Evolutionary conservation across 2,329 filamentous ascomycete genomes (phyloP), one percentile per base, ranked within the genome.

Genomic region (Verticillium nonalfalfae): DNA sequence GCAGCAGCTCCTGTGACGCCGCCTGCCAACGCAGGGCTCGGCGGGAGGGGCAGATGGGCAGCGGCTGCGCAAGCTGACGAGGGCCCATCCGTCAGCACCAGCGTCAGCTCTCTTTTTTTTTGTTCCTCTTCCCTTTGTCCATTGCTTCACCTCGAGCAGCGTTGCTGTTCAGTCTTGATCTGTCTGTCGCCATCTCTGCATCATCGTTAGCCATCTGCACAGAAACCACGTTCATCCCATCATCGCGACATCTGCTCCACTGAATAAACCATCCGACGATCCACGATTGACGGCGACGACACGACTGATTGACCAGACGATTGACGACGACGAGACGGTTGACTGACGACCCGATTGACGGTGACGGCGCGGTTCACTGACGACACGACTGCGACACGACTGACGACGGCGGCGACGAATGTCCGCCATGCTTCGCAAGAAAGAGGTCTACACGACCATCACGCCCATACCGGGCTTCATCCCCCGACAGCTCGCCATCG

Each of bases 381-480:
- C 18, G n/a, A 10, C 45, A 50, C 18, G n/a, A 21, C 13, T 36
- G 7, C n/a, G n/a, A n/a, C n/a, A n/a, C n/a, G n/a, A n/a, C n/a
- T n/a, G n/a, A n/a, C n/a, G n/a, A 36, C 35, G 9, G 7, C 35
- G 7, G 26, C 35, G 35, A 36, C 35, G 35, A 13, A 36, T 36
- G 35, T 36, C 45, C n/a, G n/a, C n/a, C 26, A 84, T 85, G 77
- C 73, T 86, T 64, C 79, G 81, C 66, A 90, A 86, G 72, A 89
- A 88, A 71, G 83, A 85, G 65, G 79, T 81, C 33, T 88, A 88
- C 72, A 90, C 86, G 33, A 83, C 88, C 66, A 83, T 90, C 70
- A 90, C 88, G 61, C 86, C 87, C 56, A 89, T 90, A 58, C 88
- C 88, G 36, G 79, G 81, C 69, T 88, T 86, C 73, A 89, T 90